A percentile compares a stretch with the other conserved stretches of the same genome.
Evolutionary conservation across 305 asterid genomes (phyloP).

Genomic region (Stenogyne calaminthoides): DNA sequence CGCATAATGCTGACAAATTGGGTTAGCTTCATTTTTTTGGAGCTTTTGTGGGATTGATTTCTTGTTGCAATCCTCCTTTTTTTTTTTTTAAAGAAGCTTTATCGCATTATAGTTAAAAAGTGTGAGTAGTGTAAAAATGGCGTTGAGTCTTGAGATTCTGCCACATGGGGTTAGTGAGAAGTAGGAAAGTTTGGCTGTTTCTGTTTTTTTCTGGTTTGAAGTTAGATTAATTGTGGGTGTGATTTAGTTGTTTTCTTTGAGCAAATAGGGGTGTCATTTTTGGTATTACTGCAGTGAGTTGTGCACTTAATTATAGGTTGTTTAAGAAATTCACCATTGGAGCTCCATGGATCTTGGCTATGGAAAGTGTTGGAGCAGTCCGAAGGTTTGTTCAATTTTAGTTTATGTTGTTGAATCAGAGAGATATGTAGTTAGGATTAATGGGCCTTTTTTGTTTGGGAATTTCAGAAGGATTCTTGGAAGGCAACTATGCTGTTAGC

Average conservation of each 20-base stretch:
- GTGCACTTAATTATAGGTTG: conserved; percentile 30
- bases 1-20: neutral
- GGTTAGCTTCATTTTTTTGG: neutral
- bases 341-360: conserved; percentile 59
- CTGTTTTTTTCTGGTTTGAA: conserved; percentile 35
- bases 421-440: neutral
- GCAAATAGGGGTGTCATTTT: neutral
- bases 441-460: neutral
- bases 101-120: conserved; percentile 23
- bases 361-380: conserved; percentile 69
- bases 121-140: conserved; percentile 28
- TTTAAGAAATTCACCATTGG: conserved; percentile 25
- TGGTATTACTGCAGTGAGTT: conserved; percentile 34
- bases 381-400: conserved; percentile 55
- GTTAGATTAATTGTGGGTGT: conserved; percentile 34
- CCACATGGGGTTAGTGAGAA: conserved; percentile 38
- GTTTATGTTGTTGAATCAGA: conserved; percentile 12
- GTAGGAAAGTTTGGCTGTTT: conserved; percentile 30
- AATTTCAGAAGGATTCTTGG: conserved; percentile 74
- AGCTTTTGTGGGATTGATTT: neutral
- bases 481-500: conserved; percentile 78
- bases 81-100: neutral
- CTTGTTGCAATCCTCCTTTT: conserved; percentile 2
- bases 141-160: conserved; percentile 18
- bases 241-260: conserved; percentile 30